A percentile compares a stretch with the other conserved stretches of the same genome.
phyloP scores from a whole-genome alignment of 2,329 filamentous ascomycete genomes.

The Cladophialophora chaetospira region DNA sequence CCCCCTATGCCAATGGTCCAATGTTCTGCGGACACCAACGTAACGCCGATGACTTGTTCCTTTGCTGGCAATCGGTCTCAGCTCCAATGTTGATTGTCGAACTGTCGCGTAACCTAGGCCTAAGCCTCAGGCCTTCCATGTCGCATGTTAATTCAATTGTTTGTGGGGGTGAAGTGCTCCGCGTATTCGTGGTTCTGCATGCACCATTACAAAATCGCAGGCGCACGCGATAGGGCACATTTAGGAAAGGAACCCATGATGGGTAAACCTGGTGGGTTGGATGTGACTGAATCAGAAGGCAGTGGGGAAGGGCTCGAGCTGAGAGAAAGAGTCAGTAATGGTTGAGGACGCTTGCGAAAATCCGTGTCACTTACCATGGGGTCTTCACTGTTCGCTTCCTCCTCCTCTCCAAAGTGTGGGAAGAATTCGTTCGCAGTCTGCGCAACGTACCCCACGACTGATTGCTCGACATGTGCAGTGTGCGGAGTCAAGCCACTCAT shows the following conservation, averaged over 20 bases:
- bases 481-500: slow-evolving; percentile 13
- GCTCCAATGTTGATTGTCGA: no score
- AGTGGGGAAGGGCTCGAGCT: neutral
- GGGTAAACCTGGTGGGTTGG: neutral
- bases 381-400: neutral
- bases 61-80: no score
- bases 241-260: no score
- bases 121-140: neutral
- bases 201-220: no score
- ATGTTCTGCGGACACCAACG: no score
- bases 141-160: neutral
- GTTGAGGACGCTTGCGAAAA: neutral
- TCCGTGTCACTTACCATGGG: neutral
- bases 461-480: slow-evolving; percentile 10
- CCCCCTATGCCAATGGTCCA: no score
- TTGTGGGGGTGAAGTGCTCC: neutral
- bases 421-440: slow-evolving; percentile 7
- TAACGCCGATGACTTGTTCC: no score
- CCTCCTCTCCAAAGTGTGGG: neutral
- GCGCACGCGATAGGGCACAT: no score
- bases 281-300: neutral
- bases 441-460: slow-evolving; percentile 11
- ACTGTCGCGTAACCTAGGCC: no score
- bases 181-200: neutral
- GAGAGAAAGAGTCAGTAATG: neutral